phyloP scores from a whole-genome alignment of 177 flowering plant genomes.

The Tripterygium wilfordii region DNA sequence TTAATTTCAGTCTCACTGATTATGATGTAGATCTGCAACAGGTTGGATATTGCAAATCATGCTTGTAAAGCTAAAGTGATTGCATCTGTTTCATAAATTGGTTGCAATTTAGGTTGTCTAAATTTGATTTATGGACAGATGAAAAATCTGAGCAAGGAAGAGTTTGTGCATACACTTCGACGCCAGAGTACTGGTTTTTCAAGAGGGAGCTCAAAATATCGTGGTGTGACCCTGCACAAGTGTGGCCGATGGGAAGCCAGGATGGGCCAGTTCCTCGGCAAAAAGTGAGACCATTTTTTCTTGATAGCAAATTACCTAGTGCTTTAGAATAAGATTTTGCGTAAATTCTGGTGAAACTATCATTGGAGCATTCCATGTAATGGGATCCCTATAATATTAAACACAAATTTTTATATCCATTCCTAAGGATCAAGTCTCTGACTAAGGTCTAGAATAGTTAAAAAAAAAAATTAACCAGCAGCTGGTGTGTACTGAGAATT shows the following conservation, averaged over 20 bases:
- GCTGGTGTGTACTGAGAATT: slow-evolving; percentile 11
- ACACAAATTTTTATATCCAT: too few relatives aligned
- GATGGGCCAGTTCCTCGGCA: slow-evolving; percentile 90
- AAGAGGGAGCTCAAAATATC: slow-evolving; percentile 79
- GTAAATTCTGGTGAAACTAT: background rate
- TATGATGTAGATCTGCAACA: slow-evolving; percentile 82
- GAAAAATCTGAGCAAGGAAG: slow-evolving; percentile 73
- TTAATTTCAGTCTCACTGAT: slow-evolving; percentile 69
- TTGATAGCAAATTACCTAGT: too few relatives aligned
- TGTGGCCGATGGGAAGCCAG: slow-evolving; percentile 95
- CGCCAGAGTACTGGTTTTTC: slow-evolving; percentile 88
- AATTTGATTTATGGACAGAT: slow-evolving; percentile 32
- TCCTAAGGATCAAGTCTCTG: too few relatives aligned
- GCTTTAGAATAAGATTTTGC: background rate
- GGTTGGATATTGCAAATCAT: slow-evolving; percentile 27
- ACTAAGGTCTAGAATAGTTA: too few relatives aligned
- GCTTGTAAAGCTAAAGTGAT: background rate
- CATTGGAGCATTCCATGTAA: too few relatives aligned
- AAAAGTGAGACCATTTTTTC: slow-evolving; percentile 64
- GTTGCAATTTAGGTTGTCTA: background rate
- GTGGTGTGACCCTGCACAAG: slow-evolving; percentile 90
- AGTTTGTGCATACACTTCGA: slow-evolving; percentile 83
- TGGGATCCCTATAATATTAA: too few relatives aligned
- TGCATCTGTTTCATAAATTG: background rate
- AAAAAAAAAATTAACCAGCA: background rate